A percentile compares a stretch with the other conserved stretches of the same genome.
Conservation (phyloP, 306 rosid species). For the Mucuna pruriens region DNA sequence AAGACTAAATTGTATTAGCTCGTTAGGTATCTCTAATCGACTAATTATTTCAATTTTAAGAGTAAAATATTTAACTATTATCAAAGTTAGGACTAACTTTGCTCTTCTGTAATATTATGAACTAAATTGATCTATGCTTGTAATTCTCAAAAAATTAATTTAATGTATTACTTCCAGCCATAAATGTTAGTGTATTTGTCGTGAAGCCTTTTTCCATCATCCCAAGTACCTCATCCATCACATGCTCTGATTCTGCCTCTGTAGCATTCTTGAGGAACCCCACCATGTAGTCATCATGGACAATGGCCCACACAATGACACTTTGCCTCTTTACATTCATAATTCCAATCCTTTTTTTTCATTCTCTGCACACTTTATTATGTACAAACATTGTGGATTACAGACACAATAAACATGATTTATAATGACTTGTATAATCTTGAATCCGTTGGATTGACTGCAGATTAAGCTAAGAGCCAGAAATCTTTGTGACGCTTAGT, state of each 20-base stretch:
- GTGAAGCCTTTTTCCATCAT: slow-evolving; percentile 15
- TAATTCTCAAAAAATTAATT: neutral
- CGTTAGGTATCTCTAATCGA: no score
- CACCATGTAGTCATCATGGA: slow-evolving; percentile 22
- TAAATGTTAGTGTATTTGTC: neutral
- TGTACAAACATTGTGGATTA: slow-evolving; percentile 50
- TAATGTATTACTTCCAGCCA: neutral
- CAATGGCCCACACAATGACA: slow-evolving; percentile 44
- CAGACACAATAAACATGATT: slow-evolving; percentile 33
- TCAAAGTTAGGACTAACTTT: no score
- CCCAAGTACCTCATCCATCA: neutral
- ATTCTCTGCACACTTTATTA: slow-evolving; percentile 46
- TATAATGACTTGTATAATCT: neutral
- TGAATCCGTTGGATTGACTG: neutral
- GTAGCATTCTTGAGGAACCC: slow-evolving; percentile 2
- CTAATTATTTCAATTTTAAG: neutral
- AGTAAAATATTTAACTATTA: no score
- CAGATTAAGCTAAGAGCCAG: slow-evolving; percentile 82
- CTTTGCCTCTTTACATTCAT: slow-evolving; percentile 38
- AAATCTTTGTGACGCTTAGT: slow-evolving; percentile 97
- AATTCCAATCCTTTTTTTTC: slow-evolving; percentile 30
- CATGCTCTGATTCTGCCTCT: neutral
- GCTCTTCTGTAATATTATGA: neutral
- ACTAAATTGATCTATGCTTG: neutral
- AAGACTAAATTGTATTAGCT: neutral